Evolutionary conservation across 116 monocot species (phyloP).

Genomic region (Zostera marina): DNA sequence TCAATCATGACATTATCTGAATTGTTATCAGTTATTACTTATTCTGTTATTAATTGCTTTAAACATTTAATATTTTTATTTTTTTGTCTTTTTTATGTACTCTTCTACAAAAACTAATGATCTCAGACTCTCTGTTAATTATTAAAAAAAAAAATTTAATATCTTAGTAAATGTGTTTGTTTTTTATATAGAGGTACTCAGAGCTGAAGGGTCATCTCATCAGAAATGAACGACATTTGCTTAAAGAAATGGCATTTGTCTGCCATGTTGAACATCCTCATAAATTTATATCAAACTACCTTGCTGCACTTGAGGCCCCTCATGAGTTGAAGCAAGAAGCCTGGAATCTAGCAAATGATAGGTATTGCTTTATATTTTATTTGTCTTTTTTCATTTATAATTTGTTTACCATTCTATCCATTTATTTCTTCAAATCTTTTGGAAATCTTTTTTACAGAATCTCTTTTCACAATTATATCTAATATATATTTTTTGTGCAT

Average conservation of each 20-base stretch:
- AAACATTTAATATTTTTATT: neutral
- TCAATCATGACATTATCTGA: too few relatives aligned
- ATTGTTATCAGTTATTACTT: too few relatives aligned
- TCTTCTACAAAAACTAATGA: neutral
- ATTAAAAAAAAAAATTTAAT: neutral
- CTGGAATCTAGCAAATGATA: conserved; percentile 96
- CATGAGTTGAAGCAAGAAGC: conserved; percentile 73
- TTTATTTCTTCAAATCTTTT: too few relatives aligned
- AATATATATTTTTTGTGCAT: too few relatives aligned
- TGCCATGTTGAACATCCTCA: conserved; percentile 96
- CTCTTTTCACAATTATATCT: too few relatives aligned
- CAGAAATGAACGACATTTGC: conserved; percentile 61
- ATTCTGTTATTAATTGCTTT: too few relatives aligned
- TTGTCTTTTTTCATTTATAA: neutral
- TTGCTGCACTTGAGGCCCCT: conserved; percentile 62
- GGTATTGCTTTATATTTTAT: conserved; percentile 23
- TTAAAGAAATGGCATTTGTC: conserved; percentile 90
- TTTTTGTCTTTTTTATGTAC: neutral
- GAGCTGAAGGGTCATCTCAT: conserved; percentile 77
- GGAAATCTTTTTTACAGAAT: too few relatives aligned
- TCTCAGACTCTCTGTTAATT: too few relatives aligned
- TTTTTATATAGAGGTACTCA: conserved; percentile 38
- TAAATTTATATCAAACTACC: conserved; percentile 92
- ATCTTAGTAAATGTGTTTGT: neutral
- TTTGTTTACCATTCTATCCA: neutral